Base-by-base conservation (phyloP, 208 protist genomes). In the Paratrypanosoma confusum region DNA sequence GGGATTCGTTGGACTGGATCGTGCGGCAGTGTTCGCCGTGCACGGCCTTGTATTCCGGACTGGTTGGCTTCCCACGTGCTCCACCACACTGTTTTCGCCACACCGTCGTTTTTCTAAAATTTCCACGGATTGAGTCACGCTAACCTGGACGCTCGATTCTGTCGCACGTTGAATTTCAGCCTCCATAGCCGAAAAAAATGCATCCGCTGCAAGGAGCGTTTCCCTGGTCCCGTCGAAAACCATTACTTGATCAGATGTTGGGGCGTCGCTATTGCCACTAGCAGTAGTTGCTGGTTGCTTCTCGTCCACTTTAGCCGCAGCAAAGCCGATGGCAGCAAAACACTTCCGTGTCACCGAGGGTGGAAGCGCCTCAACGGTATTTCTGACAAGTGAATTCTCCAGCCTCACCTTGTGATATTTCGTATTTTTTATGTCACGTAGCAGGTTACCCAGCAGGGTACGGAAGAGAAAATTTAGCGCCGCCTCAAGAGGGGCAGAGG, bases 371-470 rank as follows among this genome's bases (percentile, higher is more conserved):
- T 32, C 5, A 26, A 66, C 51, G 29, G 48, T 20, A 13, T 43
- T 65, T 3, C 45, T 46, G 17, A 90, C 44, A 13, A 55, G 16
- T 5, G 49, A 66, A 54, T 85, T 90, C 2, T 65, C 46, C 22
- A 49, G 58, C 26, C 71, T 59, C 7, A 89, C 72, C 22, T 45
- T 35, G 10, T 60, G 55, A 38, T 68, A 82, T 33, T 69, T 81
- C 24, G 62, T 49, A 45, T 84, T 74, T 6, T 80, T 31, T 40
- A 69, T 71, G 14, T 89, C 51, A 3, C 80, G 51, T 10, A 84
- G 52, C n/a, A 89, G 20, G 46, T 89, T 89, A 11, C 69, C 68
- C 13, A 89, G 61, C 8, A 89, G 56, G 1, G 44, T 51, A 6
- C 80, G 43, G 41, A 84, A 89, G 13, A 89, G 58, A 17, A 5